Conservation (phyloP, 2,329 filamentous ascomycete genomes). For the Cryphonectria carpinicola region DNA sequence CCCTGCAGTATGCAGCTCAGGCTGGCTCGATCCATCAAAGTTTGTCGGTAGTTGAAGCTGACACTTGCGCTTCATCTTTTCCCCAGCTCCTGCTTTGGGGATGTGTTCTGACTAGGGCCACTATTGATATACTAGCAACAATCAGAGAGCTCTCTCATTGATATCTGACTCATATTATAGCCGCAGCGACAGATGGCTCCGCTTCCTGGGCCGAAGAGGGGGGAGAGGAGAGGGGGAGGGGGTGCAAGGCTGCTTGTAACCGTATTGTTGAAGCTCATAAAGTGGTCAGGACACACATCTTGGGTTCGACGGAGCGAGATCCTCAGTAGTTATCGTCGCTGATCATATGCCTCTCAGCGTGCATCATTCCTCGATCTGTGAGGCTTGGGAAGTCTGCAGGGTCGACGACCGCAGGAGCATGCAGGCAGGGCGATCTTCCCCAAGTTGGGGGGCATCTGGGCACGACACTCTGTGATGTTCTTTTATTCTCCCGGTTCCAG, state of each 20-base stretch:
- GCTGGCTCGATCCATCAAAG: not conserved
- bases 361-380: not conserved
- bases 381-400: too few relatives aligned
- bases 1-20: conserved; percentile 1
- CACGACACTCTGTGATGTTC: not conserved
- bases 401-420: not conserved
- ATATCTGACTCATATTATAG: not conserved
- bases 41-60: not conserved
- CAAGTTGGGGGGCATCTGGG: not conserved
- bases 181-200: not conserved
- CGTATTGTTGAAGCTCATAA: not conserved
- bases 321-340: not conserved
- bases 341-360: not conserved
- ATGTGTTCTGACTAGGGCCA: not conserved
- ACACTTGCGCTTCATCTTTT: not conserved
- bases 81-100: not conserved
- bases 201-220: not conserved
- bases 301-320: not conserved
- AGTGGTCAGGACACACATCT: not conserved
- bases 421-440: not conserved
- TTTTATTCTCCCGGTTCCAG: not conserved
- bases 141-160: not conserved
- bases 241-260: not conserved
- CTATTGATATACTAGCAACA: not conserved
- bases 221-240: too few relatives aligned